A percentile compares a stretch with the other conserved stretches of the same genome.
phyloP scores from a whole-genome alignment of 352 stramenopile genomes.

The Pythium apleroticum region DNA sequence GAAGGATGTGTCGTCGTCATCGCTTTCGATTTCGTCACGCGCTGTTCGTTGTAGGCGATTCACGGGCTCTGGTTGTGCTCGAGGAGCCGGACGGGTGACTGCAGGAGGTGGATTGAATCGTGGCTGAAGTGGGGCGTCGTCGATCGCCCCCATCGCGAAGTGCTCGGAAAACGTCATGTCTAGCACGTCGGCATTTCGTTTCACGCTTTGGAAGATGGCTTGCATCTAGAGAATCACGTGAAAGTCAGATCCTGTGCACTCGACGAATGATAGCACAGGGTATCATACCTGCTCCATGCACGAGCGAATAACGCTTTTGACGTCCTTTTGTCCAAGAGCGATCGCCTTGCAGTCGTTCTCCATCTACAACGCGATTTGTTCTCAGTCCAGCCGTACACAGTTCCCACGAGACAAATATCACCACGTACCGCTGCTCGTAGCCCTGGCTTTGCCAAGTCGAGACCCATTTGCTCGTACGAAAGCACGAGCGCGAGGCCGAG shows the following conservation, averaged over 20 bases:
- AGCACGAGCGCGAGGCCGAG: slow-evolving; percentile 89
- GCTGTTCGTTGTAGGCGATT: not conserved
- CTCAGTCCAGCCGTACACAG: not conserved
- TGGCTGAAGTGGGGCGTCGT: not conserved
- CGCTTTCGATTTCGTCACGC: slow-evolving; percentile 26
- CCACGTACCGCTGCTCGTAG: slow-evolving; percentile 81
- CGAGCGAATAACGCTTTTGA: slow-evolving; percentile 66
- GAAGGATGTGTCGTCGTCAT: slow-evolving; percentile 4
- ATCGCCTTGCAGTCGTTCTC: slow-evolving; percentile 92
- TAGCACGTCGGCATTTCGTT: slow-evolving; percentile 82
- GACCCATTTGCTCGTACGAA: slow-evolving; percentile 93
- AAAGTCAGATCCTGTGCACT: not conserved
- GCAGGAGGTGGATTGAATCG: not conserved
- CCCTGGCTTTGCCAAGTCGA: slow-evolving; percentile 95
- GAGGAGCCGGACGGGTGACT: not conserved
- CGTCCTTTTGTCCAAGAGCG: slow-evolving; percentile 71
- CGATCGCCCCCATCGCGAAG: slow-evolving; percentile 41
- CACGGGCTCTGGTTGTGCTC: not conserved
- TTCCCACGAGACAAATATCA: not conserved
- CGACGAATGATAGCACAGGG: not conserved
- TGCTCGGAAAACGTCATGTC: slow-evolving; percentile 91
- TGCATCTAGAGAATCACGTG: slow-evolving; percentile 53
- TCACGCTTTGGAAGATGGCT: slow-evolving; percentile 69
- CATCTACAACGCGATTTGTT: slow-evolving; percentile 55
- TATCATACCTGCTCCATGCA: slow-evolving; percentile 85